Evolutionary conservation across 78 protist genomes (phyloP).

Genomic region (Emiliania huxleyi): DNA sequence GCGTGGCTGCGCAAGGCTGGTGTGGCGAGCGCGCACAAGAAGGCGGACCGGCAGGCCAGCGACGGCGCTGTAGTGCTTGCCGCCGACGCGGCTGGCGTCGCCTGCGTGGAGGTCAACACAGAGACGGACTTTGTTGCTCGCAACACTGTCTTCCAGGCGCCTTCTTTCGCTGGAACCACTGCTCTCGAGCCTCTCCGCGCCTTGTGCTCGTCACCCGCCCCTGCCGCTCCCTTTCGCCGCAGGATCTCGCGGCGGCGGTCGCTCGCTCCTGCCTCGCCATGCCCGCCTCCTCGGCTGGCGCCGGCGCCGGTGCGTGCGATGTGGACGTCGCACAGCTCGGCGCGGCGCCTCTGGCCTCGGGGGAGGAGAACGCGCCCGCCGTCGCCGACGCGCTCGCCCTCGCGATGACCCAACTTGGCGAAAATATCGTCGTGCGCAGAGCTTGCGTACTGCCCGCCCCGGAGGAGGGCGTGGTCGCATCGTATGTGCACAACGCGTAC

Average conservation of each 20-base stretch:
- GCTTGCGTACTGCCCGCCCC: not conserved
- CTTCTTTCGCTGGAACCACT: no score
- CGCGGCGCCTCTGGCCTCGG: not conserved
- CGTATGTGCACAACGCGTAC: not conserved
- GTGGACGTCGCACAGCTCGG: not conserved
- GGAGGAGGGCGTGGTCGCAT: not conserved
- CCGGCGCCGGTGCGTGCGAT: not conserved
- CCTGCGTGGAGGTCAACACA: not conserved
- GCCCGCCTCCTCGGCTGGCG: not conserved
- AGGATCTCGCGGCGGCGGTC: not conserved
- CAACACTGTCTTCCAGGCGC: not conserved
- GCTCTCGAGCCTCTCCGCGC: no score
- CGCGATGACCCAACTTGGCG: not conserved
- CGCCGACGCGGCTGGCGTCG: not conserved
- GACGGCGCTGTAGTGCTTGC: not conserved
- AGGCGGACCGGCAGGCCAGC: not conserved
- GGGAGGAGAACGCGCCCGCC: not conserved
- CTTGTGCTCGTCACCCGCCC: no score
- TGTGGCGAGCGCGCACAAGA: not conserved
- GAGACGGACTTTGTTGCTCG: slow-evolving; percentile 30
- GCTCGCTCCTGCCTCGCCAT: not conserved
- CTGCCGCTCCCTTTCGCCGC: no score
- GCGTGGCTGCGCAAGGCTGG: not conserved
- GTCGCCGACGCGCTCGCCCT: not conserved
- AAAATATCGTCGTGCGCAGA: not conserved